phyloP scores from a whole-genome alignment of 73 alveolate species.

The Paraurostyla sp. region DNA sequence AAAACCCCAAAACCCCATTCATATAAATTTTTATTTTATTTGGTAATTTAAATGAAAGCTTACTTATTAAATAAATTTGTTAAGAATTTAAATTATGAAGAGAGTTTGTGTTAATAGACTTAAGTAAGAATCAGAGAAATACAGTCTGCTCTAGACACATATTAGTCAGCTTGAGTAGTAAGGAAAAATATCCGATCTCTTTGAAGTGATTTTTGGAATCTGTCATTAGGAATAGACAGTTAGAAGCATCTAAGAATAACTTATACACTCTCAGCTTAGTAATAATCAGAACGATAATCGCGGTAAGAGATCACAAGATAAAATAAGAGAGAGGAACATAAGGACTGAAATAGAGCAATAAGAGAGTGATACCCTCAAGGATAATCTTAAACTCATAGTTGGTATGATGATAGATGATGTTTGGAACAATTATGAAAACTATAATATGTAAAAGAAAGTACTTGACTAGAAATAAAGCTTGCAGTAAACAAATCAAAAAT shows the following conservation, averaged over 20 bases:
- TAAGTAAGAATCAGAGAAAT: slow-evolving; percentile 4
- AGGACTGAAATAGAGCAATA: too few species aligned
- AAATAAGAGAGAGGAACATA: too few species aligned
- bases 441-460: not conserved
- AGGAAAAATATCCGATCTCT: not conserved
- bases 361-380: not conserved
- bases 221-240: not conserved
- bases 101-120: slow-evolving; percentile 41
- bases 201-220: not conserved
- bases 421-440: slow-evolving; percentile 15
- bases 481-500: not conserved
- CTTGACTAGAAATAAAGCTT: not conserved
- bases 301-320: too few species aligned
- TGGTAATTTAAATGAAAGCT: not conserved
- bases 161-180: not conserved
- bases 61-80: slow-evolving; percentile 9
- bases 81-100: slow-evolving; percentile 49
- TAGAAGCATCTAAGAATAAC: not conserved
- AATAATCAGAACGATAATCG: too few species aligned
- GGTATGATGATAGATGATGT: slow-evolving; percentile 29
- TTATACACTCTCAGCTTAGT: not conserved
- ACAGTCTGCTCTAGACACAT: not conserved
- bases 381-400: not conserved
- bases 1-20: too few species aligned
- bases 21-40: too few species aligned